Conservation (phyloP, 257 asterid species). For the Solanum pennellii region DNA sequence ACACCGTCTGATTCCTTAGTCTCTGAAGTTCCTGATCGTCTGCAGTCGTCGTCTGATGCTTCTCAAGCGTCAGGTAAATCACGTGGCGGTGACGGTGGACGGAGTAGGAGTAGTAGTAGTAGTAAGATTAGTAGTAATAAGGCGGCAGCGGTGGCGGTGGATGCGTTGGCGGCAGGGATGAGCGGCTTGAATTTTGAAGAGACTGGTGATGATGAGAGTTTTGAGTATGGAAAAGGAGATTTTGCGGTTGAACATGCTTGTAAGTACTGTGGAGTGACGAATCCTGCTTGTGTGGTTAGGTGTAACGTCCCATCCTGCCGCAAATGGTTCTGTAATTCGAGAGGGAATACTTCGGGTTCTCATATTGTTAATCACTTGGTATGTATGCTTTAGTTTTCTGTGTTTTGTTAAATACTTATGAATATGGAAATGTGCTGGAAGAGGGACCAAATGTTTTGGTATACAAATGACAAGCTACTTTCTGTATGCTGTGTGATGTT, state of each 20-base stretch:
- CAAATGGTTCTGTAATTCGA: constrained; percentile 95
- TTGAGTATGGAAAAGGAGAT: constrained; percentile 84
- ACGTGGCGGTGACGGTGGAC: constrained; percentile 16
- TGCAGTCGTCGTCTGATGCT: constrained; percentile 52
- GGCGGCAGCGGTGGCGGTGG: constrained; percentile 47
- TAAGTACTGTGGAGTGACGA: constrained; percentile 83
- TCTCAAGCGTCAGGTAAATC: constrained; percentile 36
- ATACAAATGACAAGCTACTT: not conserved
- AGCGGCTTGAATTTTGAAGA: constrained; percentile 92
- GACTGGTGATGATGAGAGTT: constrained; percentile 83
- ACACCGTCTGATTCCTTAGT: constrained; percentile 60
- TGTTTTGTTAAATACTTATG: not conserved
- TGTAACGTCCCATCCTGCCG: constrained; percentile 96
- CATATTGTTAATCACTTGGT: constrained; percentile 97
- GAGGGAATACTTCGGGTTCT: constrained; percentile 98
- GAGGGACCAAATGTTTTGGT: not conserved
- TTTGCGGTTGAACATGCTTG: constrained; percentile 83
- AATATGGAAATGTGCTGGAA: not conserved
- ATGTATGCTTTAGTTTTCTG: constrained; percentile 10
- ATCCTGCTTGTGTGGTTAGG: constrained; percentile 92
- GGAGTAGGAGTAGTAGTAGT: not conserved
- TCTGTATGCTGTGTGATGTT: not conserved
- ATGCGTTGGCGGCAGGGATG: constrained; percentile 89
- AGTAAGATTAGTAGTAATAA: constrained; percentile 30
- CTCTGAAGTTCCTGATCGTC: constrained; percentile 24